Percentiles rank a stretch among this genome's conserved stretches.
Conservation (phyloP, 2,329 filamentous ascomycete species). For the Xylaria sp. region DNA sequence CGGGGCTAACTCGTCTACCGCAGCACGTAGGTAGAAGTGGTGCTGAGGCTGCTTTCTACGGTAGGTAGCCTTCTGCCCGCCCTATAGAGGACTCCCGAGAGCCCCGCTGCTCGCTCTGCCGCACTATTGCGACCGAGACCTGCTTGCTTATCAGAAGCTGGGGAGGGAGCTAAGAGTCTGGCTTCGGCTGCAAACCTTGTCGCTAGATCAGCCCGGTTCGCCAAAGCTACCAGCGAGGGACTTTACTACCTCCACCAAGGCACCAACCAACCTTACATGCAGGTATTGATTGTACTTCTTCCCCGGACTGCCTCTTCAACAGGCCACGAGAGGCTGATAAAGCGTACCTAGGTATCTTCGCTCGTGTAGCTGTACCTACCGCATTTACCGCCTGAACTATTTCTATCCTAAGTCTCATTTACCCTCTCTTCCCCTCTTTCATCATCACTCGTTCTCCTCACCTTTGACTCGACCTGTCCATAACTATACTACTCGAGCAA, state of each 20-base stretch:
- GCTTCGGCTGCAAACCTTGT: slow-evolving; percentile 27
- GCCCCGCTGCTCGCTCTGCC: slow-evolving; percentile 17
- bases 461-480: slow-evolving; percentile 32
- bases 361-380: slow-evolving; percentile 27
- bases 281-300: slow-evolving; percentile 10
- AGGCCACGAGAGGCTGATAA: slow-evolving; percentile 32
- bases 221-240: slow-evolving; percentile 15
- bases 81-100: slow-evolving; percentile 1
- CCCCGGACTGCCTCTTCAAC: slow-evolving; percentile 9
- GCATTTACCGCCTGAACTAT: slow-evolving; percentile 32
- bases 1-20: background rate
- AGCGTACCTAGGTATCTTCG: slow-evolving; percentile 31
- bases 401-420: slow-evolving; percentile 17
- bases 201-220: slow-evolving; percentile 25
- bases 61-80: slow-evolving; percentile 3
- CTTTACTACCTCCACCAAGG: slow-evolving; percentile 24
- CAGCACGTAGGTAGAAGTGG: background rate
- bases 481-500: slow-evolving; percentile 39
- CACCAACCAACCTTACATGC: slow-evolving; percentile 18
- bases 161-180: slow-evolving; percentile 20
- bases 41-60: slow-evolving; percentile 8
- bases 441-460: slow-evolving; percentile 27
- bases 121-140: slow-evolving; percentile 13
- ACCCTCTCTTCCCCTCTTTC: slow-evolving; percentile 32
- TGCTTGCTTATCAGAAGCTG: slow-evolving; percentile 29